Conservation (phyloP, 148 eudicot species). For the Pharnaceum exiguum region DNA sequence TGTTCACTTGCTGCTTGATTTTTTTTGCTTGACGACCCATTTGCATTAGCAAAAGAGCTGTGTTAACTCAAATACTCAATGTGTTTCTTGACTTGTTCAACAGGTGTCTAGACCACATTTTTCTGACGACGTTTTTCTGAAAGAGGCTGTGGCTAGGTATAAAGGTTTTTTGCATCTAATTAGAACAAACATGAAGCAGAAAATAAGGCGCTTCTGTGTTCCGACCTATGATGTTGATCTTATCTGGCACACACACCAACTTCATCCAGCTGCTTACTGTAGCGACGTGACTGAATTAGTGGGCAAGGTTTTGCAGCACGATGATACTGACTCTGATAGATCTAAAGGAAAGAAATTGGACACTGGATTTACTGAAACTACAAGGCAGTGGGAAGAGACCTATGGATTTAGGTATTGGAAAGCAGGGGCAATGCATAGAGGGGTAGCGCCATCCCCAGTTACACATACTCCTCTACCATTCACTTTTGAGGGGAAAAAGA, state of each 20-base stretch:
- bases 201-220: conserved; percentile 61
- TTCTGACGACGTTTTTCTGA: conserved; percentile 58
- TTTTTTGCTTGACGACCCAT: no score
- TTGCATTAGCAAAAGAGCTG: background rate
- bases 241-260: conserved; percentile 96
- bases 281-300: conserved; percentile 49
- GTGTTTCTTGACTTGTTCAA: background rate
- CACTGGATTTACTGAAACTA: conserved; percentile 39
- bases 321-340: conserved; percentile 93
- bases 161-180: conserved; percentile 88
- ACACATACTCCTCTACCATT: conserved; percentile 18
- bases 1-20: no score
- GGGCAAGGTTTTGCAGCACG: conserved; percentile 87
- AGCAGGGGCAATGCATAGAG: conserved; percentile 15
- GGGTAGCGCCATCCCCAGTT: conserved; percentile 9
- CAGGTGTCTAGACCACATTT: conserved; percentile 79
- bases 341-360: conserved; percentile 88
- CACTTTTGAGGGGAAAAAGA: conserved; percentile 1
- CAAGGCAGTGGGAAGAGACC: conserved; percentile 15
- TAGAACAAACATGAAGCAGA: conserved; percentile 64
- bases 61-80: background rate
- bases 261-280: conserved; percentile 62
- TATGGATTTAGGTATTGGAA: conserved; percentile 17
- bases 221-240: conserved; percentile 96
- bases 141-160: conserved; percentile 87